These are phyloP conservation scores for Teunomyces funiuensis DNA, from an alignment of 805 yeast species.

Conservation along the genomic window DNA sequence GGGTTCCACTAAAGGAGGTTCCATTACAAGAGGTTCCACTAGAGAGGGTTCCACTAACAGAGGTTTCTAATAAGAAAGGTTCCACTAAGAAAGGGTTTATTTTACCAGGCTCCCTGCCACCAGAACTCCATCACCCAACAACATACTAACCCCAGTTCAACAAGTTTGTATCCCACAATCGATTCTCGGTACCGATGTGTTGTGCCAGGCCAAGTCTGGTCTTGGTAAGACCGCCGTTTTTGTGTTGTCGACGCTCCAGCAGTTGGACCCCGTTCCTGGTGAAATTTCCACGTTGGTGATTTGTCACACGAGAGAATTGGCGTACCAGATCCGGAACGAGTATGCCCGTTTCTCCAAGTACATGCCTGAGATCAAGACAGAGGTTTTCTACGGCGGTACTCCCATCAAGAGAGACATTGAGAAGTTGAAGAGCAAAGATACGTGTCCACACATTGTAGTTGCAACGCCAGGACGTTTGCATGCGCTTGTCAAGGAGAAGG, in stretches of 20 bases:
- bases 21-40: background rate
- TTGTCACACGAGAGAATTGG: constrained; percentile 98
- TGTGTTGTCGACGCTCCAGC: constrained; percentile 93
- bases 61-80: background rate
- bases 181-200: constrained; percentile 93
- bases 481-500: constrained; percentile 90
- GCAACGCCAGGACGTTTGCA: constrained; percentile 98
- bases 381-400: constrained; percentile 96
- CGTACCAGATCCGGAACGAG: constrained; percentile 96
- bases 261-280: constrained; percentile 95
- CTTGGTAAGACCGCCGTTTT: constrained; percentile 98
- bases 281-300: constrained; percentile 92
- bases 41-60: too few relatives aligned
- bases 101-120: too few relatives aligned
- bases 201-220: constrained; percentile 99
- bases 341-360: constrained; percentile 96
- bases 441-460: constrained; percentile 94
- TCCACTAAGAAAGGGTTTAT: too few relatives aligned
- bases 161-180: constrained; percentile 98
- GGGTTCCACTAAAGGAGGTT: background rate
- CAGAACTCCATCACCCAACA: too few relatives aligned
- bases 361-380: constrained; percentile 96
- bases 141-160: constrained; percentile 59
- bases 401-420: constrained; percentile 84
- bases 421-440: constrained; percentile 84